Evolutionary conservation across 192 early-diverging fungal species (phyloP), one percentile per base, ranked within the genome.

Genomic region (Gonapodya prolifera): DNA sequence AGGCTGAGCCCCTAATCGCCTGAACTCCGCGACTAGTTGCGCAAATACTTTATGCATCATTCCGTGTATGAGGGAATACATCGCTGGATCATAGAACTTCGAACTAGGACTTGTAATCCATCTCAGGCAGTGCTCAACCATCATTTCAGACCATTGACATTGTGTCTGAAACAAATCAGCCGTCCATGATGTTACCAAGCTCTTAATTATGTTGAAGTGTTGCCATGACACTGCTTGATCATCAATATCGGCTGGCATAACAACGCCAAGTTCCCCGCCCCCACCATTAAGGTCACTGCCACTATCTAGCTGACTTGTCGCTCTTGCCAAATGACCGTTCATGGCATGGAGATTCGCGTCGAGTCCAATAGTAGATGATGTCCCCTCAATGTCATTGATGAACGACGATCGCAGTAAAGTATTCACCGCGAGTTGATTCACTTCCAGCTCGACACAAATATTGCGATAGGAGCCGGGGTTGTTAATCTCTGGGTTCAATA

Each of bases 11-110:
- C 95, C 95, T 1, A 98, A 85, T 34, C 87, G 80, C 69, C 89
- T 91, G 75, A 94, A 87, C 81, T 96, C 93, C 8, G 89, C 91
- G 23, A 93, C 82, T 69, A 99, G 83, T 80, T 94, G 92, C 86
- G 92, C 77, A 77, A 95, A 94, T 32, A 93, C 91, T 77, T 94
- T 93, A 77, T 90, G 91, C 96, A 99, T 99, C 79, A 97, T 83
- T 34, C 89, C 86, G 77, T 94, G 91, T 18, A 99, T 87, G 69
- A 96, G 82, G 2, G 83, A 83, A 32, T 91, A 91, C 61, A 98
- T 79, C 34, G 91, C 89, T 0, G 93, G 94, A 82, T 99, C 97
- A 77, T 92, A 95, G 75, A 99, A 83, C 34, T 83, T 84, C 23
- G 85, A 86, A 30, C 83, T 75, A 29, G 80, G 75, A n/a, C 82